Conservation (phyloP, 768 basidiomycete species). For the Leccinum imitatum region DNA sequence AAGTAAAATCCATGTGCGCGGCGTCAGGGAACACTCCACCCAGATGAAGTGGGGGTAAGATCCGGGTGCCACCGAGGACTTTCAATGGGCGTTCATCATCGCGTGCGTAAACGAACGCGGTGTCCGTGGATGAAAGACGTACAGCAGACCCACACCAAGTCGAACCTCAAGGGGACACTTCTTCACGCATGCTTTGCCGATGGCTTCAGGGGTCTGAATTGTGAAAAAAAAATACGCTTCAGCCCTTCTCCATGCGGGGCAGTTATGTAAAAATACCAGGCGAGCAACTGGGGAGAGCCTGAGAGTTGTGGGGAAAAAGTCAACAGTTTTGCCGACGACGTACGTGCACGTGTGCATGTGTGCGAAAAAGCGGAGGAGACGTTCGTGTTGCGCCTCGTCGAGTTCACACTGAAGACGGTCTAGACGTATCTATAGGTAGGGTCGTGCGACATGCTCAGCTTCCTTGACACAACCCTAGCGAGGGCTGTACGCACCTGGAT, state of each 20-base stretch:
- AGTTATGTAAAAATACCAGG: background rate
- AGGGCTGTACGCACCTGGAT: background rate
- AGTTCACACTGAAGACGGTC: background rate
- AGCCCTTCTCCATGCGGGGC: conserved; percentile 3
- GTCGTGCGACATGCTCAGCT: background rate
- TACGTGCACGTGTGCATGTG: background rate
- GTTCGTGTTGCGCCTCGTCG: background rate
- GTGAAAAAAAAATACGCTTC: background rate
- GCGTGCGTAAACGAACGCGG: conserved; percentile 1
- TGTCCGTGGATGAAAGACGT: conserved; percentile 4
- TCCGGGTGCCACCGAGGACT: background rate
- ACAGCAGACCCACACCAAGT: conserved; percentile 11
- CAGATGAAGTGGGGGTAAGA: conserved; percentile 3
- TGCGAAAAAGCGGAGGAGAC: background rate
- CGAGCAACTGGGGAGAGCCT: background rate
- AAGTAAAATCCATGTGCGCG: background rate
- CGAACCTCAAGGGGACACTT: background rate
- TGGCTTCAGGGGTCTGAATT: background rate
- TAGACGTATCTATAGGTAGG: background rate
- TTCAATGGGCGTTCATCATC: background rate
- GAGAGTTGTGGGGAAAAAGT: background rate
- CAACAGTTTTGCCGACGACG: background rate
- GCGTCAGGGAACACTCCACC: background rate
- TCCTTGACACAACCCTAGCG: background rate
- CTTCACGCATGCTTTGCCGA: background rate